Base-by-base conservation (phyloP, 83 land plant species). In the Picea engelmannii region DNA sequence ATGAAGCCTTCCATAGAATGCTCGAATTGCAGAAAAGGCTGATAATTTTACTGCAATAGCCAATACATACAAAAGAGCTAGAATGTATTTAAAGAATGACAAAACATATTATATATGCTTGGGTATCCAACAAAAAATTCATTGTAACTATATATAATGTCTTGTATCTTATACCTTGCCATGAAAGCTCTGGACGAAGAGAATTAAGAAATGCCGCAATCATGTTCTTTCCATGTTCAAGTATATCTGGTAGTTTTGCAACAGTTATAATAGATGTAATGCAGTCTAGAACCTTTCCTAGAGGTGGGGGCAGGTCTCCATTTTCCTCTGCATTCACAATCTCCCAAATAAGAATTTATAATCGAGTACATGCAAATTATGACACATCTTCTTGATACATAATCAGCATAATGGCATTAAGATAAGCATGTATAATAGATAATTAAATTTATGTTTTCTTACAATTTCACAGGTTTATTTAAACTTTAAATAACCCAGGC, bases 21-120 rank as follows among this genome's bases (percentile, higher is more conserved):
- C 92, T 80, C 81, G 87, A 17, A 92, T 63, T 47, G 84, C 79
- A 35, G 79, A 79, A 74, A 88, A 86, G 10, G 20, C 89, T 6
- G 90, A 85, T 71, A 85, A 63, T 81, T 90, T 92, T 60, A 86
- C 94, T 92, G 86, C n/a, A n/a, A n/a, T n/a, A n/a, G n/a, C n/a
- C n/a, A n/a, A n/a, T n/a, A n/a, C n/a, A n/a, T n/a, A n/a, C n/a
- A n/a, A n/a, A n/a, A n/a, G n/a, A n/a, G n/a, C n/a, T n/a, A n/a
- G n/a, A n/a, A n/a, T n/a, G n/a, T n/a, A n/a, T n/a, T n/a, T n/a
- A n/a, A n/a, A n/a, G n/a, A n/a, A n/a, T n/a, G n/a, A n/a, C n/a
- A n/a, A n/a, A n/a, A n/a, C n/a, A n/a, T n/a, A n/a, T n/a, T n/a
- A n/a, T n/a, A n/a, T n/a, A n/a, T n/a, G n/a, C n/a, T n/a, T n/a